Evolutionary conservation across 805 yeast species (phyloP), one percentile per base, ranked within the genome.

Genomic region (Saccharomycopsis babjevae): DNA sequence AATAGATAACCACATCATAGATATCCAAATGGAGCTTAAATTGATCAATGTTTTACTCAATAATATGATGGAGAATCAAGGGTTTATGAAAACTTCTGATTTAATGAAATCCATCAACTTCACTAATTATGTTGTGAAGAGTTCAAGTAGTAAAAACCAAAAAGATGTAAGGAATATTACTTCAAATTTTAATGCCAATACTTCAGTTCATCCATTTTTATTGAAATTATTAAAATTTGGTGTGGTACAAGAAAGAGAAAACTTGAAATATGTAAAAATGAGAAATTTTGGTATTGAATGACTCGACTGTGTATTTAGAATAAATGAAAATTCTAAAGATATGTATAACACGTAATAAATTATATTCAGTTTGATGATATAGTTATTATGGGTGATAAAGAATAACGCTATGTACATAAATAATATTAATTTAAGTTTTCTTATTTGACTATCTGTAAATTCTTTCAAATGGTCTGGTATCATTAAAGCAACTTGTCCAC

Each of bases 391-490:
- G 30, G 18, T 30, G 18, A 36, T 5, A 56, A 18, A 20, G 39
- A 28, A 20, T 11, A 30, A 6, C 10, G n/a, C 8, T 43, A 40
- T 57, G n/a, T 30, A 39, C 54, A 40, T 16, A 22, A n/a, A 36
- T 42, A 34, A 57, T 6, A 20, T 34, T 18, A 36, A 18, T 11
- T 22, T 16, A 13, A 6, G 34, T 50, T 8, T 16, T 50, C 5
- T 22, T 25, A 16, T 20, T 20, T n/a, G 62, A 16, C 70, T 73
- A 87, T 63, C 90, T 79, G 71, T 89, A 94, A 40, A 94, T 92
- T 68, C 89, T 85, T 68, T 94, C 98, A 73, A 90, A 94, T 0
- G 99, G 99, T 68, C 99, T 78, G 1, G 98, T 93, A 69, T 94
- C 99, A 68, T 85, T 86, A 71, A 91, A 94, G 71, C 99, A 94